A percentile compares a stretch with the other conserved stretches of the same genome.
phyloP scores from a whole-genome alignment of 306 rosid genomes.

The Medicago lupulina region DNA sequence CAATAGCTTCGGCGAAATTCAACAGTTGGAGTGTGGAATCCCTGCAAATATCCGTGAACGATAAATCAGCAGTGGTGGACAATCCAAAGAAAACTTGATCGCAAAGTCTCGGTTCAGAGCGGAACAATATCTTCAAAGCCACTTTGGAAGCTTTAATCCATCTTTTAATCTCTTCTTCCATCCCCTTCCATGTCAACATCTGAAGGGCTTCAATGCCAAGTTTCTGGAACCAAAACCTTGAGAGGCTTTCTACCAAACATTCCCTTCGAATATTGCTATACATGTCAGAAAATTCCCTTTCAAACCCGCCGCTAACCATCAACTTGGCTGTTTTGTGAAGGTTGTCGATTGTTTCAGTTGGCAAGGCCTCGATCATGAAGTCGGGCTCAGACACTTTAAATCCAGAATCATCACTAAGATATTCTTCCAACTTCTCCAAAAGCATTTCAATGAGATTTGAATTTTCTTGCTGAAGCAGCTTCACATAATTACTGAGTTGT shows the following conservation, averaged over 20 bases:
- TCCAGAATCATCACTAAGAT: neutral
- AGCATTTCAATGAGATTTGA: neutral
- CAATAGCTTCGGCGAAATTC: slow-evolving; percentile 63
- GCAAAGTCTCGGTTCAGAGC: slow-evolving; percentile 77
- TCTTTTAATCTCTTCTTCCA: slow-evolving; percentile 31
- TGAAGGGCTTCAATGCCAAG: neutral
- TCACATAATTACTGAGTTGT: neutral
- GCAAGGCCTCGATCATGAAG: slow-evolving; percentile 63
- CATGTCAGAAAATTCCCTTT: slow-evolving; percentile 62
- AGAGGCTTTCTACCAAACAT: neutral
- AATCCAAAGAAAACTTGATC: slow-evolving; percentile 78
- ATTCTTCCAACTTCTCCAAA: neutral
- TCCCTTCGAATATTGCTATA: slow-evolving; percentile 44
- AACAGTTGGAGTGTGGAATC: slow-evolving; percentile 75
- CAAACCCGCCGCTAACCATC: slow-evolving; percentile 63
- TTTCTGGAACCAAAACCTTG: neutral
- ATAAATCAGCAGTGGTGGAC: slow-evolving; percentile 71
- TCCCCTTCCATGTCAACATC: slow-evolving; percentile 17
- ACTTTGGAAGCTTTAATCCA: slow-evolving; percentile 80
- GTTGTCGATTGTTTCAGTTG: slow-evolving; percentile 56
- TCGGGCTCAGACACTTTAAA: slow-evolving; percentile 39
- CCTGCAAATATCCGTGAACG: slow-evolving; percentile 86
- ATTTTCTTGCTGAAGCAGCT: neutral
- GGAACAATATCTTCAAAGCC: slow-evolving; percentile 73
- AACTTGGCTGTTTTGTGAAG: slow-evolving; percentile 68